phyloP scores from a whole-genome alignment of 345 rosid genomes.

The Trapa bicornis region DNA sequence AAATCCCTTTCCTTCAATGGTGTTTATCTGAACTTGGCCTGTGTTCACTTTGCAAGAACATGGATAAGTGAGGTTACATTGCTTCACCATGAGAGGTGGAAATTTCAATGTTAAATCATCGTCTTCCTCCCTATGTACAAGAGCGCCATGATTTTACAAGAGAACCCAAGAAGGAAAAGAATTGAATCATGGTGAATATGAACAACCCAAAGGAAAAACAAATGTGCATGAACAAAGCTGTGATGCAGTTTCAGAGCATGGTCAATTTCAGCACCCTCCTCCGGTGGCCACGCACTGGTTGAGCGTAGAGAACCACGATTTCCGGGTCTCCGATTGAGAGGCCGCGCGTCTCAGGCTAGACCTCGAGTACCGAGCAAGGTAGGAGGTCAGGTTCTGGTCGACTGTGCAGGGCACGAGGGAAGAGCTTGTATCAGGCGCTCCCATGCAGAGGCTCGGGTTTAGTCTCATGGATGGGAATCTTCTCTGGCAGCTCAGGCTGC shows the following conservation, averaged over 20 bases:
- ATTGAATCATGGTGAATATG: not conserved
- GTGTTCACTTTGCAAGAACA: not conserved
- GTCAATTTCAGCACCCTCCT: slow-evolving; percentile 39
- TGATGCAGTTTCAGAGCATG: not conserved
- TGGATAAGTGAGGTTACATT: not conserved
- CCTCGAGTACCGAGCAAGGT: slow-evolving; percentile 39
- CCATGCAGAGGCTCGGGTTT: slow-evolving; percentile 53
- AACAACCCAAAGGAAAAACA: not conserved
- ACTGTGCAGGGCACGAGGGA: slow-evolving; percentile 25
- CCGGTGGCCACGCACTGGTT: slow-evolving; percentile 58
- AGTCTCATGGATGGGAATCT: slow-evolving; percentile 50
- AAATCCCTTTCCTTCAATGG: not conserved
- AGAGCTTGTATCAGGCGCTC: slow-evolving; percentile 45
- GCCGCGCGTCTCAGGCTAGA: slow-evolving; percentile 38
- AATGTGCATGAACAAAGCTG: not conserved
- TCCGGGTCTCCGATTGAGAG: slow-evolving; percentile 33
- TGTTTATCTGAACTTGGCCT: not conserved
- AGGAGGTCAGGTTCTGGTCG: slow-evolving; percentile 20
- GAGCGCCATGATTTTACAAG: not conserved
- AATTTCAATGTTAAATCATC: not conserved
- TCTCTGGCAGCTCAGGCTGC: slow-evolving; percentile 59
- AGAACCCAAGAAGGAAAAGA: not conserved
- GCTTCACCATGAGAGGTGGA: not conserved
- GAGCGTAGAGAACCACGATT: slow-evolving; percentile 66
- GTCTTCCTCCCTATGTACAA: slow-evolving; percentile 1